These are phyloP conservation scores for Blastomyces silverae DNA, from an alignment of 2,329 filamentous ascomycete genomes.

Conservation along the genomic window DNA sequence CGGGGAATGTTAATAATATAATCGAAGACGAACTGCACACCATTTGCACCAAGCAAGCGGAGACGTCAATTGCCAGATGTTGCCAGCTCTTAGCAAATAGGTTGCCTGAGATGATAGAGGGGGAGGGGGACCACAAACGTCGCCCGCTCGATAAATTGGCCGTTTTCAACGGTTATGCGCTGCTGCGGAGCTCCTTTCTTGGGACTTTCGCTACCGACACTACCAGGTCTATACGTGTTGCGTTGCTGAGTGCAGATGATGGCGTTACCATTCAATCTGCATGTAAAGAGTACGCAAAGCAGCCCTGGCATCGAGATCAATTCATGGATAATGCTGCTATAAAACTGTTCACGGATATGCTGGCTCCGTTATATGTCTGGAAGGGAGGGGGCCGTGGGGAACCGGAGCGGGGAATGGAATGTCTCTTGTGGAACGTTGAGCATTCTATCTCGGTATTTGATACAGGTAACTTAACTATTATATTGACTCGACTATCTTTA, in stretches of 20 bases:
- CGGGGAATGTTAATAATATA: not conserved
- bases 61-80: not conserved
- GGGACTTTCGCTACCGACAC: not conserved
- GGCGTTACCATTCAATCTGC: not conserved
- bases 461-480: not conserved
- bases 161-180: not conserved
- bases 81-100: not conserved
- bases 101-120: not conserved
- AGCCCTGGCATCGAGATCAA: not conserved
- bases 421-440: not conserved
- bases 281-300: not conserved
- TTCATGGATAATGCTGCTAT: not conserved
- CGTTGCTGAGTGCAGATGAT: conserved; percentile 1
- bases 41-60: not conserved
- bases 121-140: not conserved
- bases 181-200: not conserved
- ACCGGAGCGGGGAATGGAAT: not conserved
- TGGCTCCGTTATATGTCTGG: not conserved
- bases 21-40: not conserved
- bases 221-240: not conserved
- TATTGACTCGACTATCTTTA: not conserved
- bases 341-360: not conserved
- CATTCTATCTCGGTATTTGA: conserved; percentile 7
- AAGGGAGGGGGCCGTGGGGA: not conserved
- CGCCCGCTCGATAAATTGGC: not conserved